Conservation (phyloP, 169 alveolate species). For the Plasmodium yoelii region DNA sequence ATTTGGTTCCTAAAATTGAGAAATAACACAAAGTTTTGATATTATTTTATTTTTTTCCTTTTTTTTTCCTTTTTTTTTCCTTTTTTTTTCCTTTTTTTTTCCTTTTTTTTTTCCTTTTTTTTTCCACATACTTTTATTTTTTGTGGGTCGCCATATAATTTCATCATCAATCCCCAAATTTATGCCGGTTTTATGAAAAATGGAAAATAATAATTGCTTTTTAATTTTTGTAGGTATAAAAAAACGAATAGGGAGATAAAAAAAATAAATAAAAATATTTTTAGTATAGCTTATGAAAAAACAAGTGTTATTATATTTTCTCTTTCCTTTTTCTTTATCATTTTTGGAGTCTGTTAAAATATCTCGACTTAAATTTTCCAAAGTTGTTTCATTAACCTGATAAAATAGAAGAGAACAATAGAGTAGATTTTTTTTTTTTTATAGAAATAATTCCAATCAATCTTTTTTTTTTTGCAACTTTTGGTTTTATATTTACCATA, state of each 20-base stretch:
- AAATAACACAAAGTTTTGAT: too few species aligned
- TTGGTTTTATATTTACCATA: neutral
- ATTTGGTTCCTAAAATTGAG: too few species aligned
- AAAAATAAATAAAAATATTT: constrained; percentile 33
- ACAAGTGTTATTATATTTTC: neutral
- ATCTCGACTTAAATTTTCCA: constrained; percentile 22
- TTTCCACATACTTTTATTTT: neutral
- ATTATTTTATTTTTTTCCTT: neutral
- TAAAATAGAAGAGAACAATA: neutral
- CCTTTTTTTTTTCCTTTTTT: neutral
- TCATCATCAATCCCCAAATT: constrained; percentile 30
- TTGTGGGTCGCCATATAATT: constrained; percentile 41
- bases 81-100: neutral
- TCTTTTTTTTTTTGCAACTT: neutral
- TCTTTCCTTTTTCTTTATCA: neutral
- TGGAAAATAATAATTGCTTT: neutral
- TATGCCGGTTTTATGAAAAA: neutral
- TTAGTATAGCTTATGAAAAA: constrained; percentile 33
- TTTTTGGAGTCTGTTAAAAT: constrained; percentile 6
- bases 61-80: neutral
- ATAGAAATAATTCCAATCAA: neutral
- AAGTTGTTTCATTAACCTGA: constrained; percentile 64
- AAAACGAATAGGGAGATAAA: constrained; percentile 7
- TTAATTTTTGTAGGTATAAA: constrained; percentile 9
- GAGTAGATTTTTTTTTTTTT: neutral